These are phyloP conservation scores for Chionographis japonica DNA, from an alignment of 106 monocot genomes.

Conservation along the genomic window DNA sequence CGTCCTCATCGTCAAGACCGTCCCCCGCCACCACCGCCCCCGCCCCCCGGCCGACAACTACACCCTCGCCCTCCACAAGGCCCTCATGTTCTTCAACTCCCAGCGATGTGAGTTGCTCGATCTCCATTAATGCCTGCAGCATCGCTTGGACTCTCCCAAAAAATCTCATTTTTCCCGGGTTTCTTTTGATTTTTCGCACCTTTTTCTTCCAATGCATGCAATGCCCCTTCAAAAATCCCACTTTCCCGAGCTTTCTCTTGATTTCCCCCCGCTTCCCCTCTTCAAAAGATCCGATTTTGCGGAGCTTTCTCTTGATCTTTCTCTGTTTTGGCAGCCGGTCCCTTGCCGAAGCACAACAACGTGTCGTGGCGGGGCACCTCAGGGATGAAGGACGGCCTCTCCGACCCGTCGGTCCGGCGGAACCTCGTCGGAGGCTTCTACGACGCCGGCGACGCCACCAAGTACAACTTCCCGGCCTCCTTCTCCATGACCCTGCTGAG, in stretches of 20 bases:
- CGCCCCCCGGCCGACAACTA: conserved; percentile 81
- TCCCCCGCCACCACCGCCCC: conserved; percentile 54
- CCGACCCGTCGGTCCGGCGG: conserved; percentile 33
- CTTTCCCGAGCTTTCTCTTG: too few relatives aligned
- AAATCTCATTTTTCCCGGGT: neutral
- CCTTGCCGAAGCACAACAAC: conserved; percentile 76
- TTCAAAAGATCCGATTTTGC: conserved; percentile 11
- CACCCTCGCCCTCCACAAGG: conserved; percentile 86
- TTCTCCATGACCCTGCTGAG: conserved; percentile 88
- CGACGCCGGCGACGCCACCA: conserved; percentile 85
- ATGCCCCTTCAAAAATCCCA: neutral
- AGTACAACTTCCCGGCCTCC: conserved; percentile 85
- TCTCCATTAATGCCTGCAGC: neutral
- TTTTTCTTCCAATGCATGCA: neutral
- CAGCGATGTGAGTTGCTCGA: conserved; percentile 52
- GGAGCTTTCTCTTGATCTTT: conserved; percentile 1
- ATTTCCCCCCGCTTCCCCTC: too few relatives aligned
- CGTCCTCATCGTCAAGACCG: conserved; percentile 54
- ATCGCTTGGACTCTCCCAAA: neutral
- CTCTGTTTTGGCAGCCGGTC: conserved; percentile 46
- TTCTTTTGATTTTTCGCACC: neutral
- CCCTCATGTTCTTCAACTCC: conserved; percentile 98
- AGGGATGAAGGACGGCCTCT: conserved; percentile 82
- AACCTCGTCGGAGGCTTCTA: conserved; percentile 80
- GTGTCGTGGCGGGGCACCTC: conserved; percentile 89